A percentile compares a stretch with the other conserved stretches of the same genome.
phyloP scores from a whole-genome alignment of 495 filamentous ascomycete species.

The Aspergillus wentii region DNA sequence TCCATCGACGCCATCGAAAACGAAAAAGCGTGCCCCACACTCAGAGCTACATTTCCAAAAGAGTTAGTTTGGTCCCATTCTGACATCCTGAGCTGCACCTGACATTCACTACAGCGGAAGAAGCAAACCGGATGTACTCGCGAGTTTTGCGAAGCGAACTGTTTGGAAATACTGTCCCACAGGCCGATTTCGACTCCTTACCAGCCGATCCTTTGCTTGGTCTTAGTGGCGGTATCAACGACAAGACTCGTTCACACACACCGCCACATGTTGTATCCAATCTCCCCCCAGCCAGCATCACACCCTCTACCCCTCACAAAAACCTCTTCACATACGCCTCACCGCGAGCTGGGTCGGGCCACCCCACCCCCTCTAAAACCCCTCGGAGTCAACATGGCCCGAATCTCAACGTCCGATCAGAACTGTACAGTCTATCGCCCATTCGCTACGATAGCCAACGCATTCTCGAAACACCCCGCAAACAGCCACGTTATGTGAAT shows the following conservation, averaged over 20 bases:
- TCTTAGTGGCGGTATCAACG: slow-evolving; percentile 54
- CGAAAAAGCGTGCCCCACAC: slow-evolving; percentile 79
- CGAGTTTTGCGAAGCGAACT: slow-evolving; percentile 84
- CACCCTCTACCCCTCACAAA: slow-evolving; percentile 92
- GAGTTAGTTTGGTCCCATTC: slow-evolving; percentile 54
- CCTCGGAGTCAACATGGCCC: slow-evolving; percentile 80
- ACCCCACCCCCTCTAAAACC: slow-evolving; percentile 82
- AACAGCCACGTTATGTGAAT: slow-evolving; percentile 80
- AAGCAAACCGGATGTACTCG: slow-evolving; percentile 89
- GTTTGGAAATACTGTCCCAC: slow-evolving; percentile 85
- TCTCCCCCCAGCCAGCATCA: slow-evolving; percentile 64
- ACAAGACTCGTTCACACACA: slow-evolving; percentile 72
- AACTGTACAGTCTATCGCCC: slow-evolving; percentile 90
- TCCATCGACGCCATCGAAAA: slow-evolving; percentile 80
- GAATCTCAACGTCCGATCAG: slow-evolving; percentile 80
- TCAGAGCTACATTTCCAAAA: slow-evolving; percentile 90
- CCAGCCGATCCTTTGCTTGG: slow-evolving; percentile 59
- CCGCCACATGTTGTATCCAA: slow-evolving; percentile 64
- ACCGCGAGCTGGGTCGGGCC: slow-evolving; percentile 64
- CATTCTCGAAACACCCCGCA: slow-evolving; percentile 83
- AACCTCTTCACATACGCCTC: slow-evolving; percentile 93
- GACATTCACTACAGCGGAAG: slow-evolving; percentile 64
- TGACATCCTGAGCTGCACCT: slow-evolving; percentile 19
- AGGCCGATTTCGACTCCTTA: slow-evolving; percentile 62
- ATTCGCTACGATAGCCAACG: slow-evolving; percentile 86